Conservation (phyloP, 169 alveolate species). For the Pseudocohnilembus persalinus region DNA sequence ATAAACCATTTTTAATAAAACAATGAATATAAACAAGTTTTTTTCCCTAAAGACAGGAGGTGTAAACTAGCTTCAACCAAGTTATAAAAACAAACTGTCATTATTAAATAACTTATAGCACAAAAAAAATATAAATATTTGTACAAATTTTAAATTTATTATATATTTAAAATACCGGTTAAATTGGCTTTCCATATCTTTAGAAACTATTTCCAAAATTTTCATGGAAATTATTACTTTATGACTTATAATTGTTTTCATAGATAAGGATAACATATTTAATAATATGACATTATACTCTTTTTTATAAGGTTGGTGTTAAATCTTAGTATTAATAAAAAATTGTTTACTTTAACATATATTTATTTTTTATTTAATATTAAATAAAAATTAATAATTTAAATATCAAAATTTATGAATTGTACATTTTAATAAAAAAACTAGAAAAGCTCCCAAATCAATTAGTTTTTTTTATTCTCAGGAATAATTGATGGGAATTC, state of each 20-base stretch:
- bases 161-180: background rate
- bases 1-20: slow-evolving; percentile 18
- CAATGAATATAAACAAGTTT: slow-evolving; percentile 23
- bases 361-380: background rate
- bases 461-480: slow-evolving; percentile 3
- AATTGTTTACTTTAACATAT: background rate
- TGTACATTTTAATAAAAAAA: background rate
- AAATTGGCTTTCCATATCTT: background rate
- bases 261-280: slow-evolving; percentile 2
- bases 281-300: slow-evolving; percentile 12
- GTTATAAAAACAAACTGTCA: slow-evolving; percentile 14
- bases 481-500: background rate
- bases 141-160: background rate
- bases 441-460: slow-evolving; percentile 16
- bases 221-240: slow-evolving; percentile 22
- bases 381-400: too few species aligned
- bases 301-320: slow-evolving; percentile 1
- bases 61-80: slow-evolving; percentile 7
- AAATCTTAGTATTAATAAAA: background rate
- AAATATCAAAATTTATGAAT: too few species aligned
- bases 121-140: background rate
- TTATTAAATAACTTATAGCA: background rate
- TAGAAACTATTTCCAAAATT: slow-evolving; percentile 15
- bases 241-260: background rate
- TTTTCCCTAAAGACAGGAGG: background rate